Conservation (phyloP, 768 basidiomycete species). For the Mycena maculata region DNA sequence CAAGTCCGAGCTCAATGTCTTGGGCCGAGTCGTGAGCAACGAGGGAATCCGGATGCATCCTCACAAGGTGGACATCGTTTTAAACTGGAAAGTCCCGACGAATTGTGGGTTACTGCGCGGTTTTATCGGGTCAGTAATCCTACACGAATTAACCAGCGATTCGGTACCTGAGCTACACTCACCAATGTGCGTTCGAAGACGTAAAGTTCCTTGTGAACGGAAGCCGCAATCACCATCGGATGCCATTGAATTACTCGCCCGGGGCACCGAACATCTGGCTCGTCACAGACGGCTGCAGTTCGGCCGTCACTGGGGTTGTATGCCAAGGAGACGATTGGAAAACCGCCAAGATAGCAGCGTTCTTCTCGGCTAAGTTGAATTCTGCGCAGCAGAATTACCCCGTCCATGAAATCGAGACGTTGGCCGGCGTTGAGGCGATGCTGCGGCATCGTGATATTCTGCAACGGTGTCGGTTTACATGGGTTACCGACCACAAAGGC, state of each 20-base stretch:
- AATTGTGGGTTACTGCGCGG: too few species aligned
- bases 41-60: conserved; percentile 58
- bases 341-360: neutral
- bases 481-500: too few species aligned
- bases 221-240: neutral
- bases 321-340: neutral
- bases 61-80: conserved; percentile 51
- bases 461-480: too few species aligned
- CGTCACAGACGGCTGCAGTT: neutral
- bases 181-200: too few species aligned
- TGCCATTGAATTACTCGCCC: neutral
- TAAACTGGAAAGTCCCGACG: conserved; percentile 38
- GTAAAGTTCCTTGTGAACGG: neutral
- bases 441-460: neutral
- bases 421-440: neutral
- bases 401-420: neutral
- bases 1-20: conserved; percentile 39
- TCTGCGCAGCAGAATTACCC: neutral
- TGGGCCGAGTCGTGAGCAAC: conserved; percentile 48
- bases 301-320: neutral
- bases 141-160: too few species aligned
- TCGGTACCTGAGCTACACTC: too few species aligned
- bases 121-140: too few species aligned
- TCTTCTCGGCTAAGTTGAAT: neutral
- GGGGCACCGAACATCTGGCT: neutral